A percentile compares a stretch with the other conserved stretches of the same genome.
phyloP scores from a whole-genome alignment of 768 basidiomycete species.

The Epithele typhae region DNA sequence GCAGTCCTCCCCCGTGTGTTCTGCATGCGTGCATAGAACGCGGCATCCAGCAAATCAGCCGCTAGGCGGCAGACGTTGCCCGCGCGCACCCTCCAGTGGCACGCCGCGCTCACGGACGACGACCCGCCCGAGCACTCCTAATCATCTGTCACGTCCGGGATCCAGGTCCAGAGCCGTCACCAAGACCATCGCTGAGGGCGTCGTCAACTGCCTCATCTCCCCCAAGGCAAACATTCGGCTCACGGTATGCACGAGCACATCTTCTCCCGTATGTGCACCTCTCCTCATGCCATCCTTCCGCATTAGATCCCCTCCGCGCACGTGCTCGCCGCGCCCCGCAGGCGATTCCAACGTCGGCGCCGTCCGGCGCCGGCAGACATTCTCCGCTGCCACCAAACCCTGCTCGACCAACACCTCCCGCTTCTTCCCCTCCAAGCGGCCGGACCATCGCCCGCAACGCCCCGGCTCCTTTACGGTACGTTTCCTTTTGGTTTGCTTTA shows the following conservation, averaged over 20 bases:
- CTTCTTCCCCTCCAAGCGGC: conserved; percentile 64
- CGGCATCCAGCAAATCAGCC: conserved; percentile 80
- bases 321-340: conserved; percentile 23
- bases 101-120: conserved; percentile 53
- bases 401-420: conserved; percentile 68
- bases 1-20: too few relatives aligned
- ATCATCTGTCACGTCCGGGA: conserved; percentile 36
- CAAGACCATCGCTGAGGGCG: conserved; percentile 69
- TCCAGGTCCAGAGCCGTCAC: conserved; percentile 75
- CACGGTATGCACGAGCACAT: conserved; percentile 83
- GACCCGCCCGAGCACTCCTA: conserved; percentile 37
- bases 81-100: conserved; percentile 53
- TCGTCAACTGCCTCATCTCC: conserved; percentile 82
- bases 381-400: conserved; percentile 77
- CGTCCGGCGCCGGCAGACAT: conserved; percentile 89
- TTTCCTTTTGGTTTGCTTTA: too few relatives aligned
- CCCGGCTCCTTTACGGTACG: too few relatives aligned
- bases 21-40: conserved; percentile 50
- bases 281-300: neutral
- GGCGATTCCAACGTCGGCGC: conserved; percentile 85
- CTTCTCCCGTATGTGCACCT: conserved; percentile 62
- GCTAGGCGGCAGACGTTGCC: conserved; percentile 80
- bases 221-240: conserved; percentile 80
- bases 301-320: too few relatives aligned
- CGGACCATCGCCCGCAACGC: too few relatives aligned